Conservation (phyloP, 192 early-diverging fungal species). For the Umbelopsis vinacea region DNA sequence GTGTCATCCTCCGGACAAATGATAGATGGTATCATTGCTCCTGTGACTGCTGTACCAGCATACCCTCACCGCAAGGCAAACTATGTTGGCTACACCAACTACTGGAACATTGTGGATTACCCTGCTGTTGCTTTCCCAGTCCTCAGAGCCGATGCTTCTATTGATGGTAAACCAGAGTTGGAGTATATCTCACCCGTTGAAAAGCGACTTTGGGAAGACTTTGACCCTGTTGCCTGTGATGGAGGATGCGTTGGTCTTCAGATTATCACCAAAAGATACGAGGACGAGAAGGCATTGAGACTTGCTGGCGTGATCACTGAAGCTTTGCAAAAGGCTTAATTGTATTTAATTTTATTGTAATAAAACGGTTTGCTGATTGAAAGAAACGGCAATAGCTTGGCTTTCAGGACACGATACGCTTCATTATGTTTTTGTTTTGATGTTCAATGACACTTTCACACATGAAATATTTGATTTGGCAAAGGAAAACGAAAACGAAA, state of each 20-base stretch:
- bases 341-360: neutral
- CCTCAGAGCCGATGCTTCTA: neutral
- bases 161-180: neutral
- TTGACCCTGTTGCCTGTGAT: neutral
- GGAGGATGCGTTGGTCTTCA: constrained; percentile 4
- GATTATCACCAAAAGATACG: neutral
- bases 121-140: constrained; percentile 10
- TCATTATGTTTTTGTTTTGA: no score
- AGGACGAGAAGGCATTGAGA: neutral
- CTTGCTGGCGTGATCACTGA: neutral
- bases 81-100: neutral
- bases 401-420: no score
- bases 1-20: neutral
- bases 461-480: no score
- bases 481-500: no score
- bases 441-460: no score
- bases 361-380: no score
- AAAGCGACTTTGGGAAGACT: neutral
- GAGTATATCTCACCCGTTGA: neutral
- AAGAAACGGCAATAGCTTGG: no score
- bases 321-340: neutral
- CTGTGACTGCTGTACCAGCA: neutral
- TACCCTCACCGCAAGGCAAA: neutral
- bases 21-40: constrained; percentile 6
- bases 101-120: constrained; percentile 12